These are phyloP conservation scores for Cadophora luteo-olivacea DNA, from an alignment of 2,329 filamentous ascomycete species.

Conservation along the genomic window DNA sequence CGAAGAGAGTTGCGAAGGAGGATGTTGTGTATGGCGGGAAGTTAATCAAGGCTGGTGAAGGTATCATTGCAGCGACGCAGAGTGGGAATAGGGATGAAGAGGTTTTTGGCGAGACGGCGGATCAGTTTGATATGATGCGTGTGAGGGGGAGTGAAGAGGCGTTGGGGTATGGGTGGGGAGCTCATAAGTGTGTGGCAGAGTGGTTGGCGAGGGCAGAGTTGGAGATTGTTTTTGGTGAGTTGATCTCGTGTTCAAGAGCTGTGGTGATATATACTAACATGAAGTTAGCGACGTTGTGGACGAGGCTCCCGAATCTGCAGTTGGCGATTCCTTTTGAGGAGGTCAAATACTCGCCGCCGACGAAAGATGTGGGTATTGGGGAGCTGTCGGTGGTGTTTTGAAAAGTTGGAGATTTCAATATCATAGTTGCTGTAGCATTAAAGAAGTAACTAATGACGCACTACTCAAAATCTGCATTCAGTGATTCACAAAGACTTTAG, in stretches of 20 bases:
- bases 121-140: constrained; percentile 53
- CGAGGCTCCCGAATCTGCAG: constrained; percentile 49
- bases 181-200: constrained; percentile 55
- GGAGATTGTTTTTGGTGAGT: constrained; percentile 52
- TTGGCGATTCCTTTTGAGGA: constrained; percentile 49
- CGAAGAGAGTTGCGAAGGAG: constrained; percentile 54
- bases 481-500: no score
- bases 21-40: constrained; percentile 53
- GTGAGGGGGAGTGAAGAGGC: constrained; percentile 46
- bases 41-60: constrained; percentile 49
- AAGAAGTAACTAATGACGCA: background rate
- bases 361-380: constrained; percentile 50
- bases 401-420: background rate
- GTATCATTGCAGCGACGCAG: constrained; percentile 55
- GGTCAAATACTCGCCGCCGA: constrained; percentile 48
- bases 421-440: background rate
- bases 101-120: constrained; percentile 47
- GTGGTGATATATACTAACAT: background rate
- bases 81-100: constrained; percentile 56
- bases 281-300: constrained; percentile 42
- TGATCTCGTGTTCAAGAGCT: background rate
- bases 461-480: no score
- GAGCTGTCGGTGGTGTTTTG: constrained; percentile 45
- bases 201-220: constrained; percentile 52
- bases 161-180: constrained; percentile 54